A percentile compares a stretch with the other conserved stretches of the same genome.
phyloP scores from a whole-genome alignment of 169 alveolate species.

The Theileria luwenshuni region DNA sequence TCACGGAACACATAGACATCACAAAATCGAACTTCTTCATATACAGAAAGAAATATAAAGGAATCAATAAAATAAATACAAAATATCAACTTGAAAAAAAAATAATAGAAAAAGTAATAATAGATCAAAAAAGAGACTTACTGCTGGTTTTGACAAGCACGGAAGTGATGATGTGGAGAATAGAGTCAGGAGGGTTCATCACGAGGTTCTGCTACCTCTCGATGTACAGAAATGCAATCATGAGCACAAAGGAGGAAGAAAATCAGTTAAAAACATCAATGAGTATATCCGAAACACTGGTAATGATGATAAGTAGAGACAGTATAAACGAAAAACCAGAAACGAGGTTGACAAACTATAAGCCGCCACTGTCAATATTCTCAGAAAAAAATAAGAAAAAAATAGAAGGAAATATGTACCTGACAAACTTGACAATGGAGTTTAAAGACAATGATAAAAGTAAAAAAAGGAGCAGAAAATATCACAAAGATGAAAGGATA shows the following conservation, averaged over 20 bases:
- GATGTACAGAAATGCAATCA: slow-evolving; percentile 49
- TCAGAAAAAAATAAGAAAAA: slow-evolving; percentile 46
- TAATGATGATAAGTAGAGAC: slow-evolving; percentile 23
- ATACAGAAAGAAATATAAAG: slow-evolving; percentile 20
- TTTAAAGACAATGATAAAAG: slow-evolving; percentile 7
- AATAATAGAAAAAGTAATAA: slow-evolving; percentile 35
- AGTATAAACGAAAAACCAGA: not conserved
- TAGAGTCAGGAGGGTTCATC: slow-evolving; percentile 34
- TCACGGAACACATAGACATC: not conserved
- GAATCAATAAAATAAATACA: slow-evolving; percentile 42
- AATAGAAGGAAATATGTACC: slow-evolving; percentile 18
- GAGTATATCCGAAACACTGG: slow-evolving; percentile 41
- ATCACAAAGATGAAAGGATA: not conserved
- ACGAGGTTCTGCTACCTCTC: slow-evolving; percentile 37
- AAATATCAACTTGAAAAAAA: not conserved
- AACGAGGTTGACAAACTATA: slow-evolving; percentile 31
- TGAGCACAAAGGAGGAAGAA: slow-evolving; percentile 2
- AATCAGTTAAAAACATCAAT: not conserved
- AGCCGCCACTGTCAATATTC: slow-evolving; percentile 39
- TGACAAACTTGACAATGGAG: slow-evolving; percentile 36
- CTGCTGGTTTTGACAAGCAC: slow-evolving; percentile 42
- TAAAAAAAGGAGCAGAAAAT: not conserved
- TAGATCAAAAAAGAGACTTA: slow-evolving; percentile 44
- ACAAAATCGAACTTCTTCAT: slow-evolving; percentile 14
- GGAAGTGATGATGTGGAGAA: slow-evolving; percentile 50